phyloP scores from a whole-genome alignment of 108 stramenopile species.

The Nannochloropsis oceanica region DNA sequence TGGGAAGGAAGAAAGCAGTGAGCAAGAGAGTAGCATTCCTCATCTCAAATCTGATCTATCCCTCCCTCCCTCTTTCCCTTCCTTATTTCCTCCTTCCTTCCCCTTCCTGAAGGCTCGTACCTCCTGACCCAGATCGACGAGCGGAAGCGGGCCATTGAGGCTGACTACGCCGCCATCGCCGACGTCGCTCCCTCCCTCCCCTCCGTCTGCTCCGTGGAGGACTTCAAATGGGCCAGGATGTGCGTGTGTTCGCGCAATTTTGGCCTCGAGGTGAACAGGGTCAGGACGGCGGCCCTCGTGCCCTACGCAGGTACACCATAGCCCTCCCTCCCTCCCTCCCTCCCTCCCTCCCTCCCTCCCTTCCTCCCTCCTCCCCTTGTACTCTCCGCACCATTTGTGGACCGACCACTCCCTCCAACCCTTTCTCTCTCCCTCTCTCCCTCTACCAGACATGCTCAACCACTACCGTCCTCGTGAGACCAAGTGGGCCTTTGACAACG shows the following conservation, averaged over 20 bases:
- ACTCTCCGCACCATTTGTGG: too few relatives aligned
- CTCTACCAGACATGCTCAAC: constrained; percentile 81
- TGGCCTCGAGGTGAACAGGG: constrained; percentile 80
- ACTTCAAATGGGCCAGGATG: constrained; percentile 99
- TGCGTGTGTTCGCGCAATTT: constrained; percentile 94
- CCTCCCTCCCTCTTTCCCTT: not conserved
- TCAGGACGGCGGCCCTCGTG: constrained; percentile 85
- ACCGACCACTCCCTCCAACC: too few relatives aligned
- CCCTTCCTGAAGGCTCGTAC: not conserved
- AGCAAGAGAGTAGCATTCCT: not conserved
- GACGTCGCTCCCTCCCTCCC: constrained; percentile 23
- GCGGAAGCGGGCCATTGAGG: constrained; percentile 57
- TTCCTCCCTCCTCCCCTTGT: too few relatives aligned
- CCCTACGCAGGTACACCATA: constrained; percentile 76
- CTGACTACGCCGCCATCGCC: constrained; percentile 82
- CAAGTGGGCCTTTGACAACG: constrained; percentile 97
- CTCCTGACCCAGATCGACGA: constrained; percentile 40
- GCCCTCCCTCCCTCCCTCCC: not conserved
- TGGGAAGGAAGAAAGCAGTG: not conserved
- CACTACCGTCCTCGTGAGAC: constrained; percentile 94
- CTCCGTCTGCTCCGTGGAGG: constrained; percentile 56
- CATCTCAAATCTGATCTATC: too few relatives aligned
- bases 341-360: not conserved
- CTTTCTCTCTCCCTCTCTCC: not conserved
- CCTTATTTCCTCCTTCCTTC: not conserved